phyloP scores from a whole-genome alignment of 768 basidiomycete species.

The Serendipita vermifera region DNA sequence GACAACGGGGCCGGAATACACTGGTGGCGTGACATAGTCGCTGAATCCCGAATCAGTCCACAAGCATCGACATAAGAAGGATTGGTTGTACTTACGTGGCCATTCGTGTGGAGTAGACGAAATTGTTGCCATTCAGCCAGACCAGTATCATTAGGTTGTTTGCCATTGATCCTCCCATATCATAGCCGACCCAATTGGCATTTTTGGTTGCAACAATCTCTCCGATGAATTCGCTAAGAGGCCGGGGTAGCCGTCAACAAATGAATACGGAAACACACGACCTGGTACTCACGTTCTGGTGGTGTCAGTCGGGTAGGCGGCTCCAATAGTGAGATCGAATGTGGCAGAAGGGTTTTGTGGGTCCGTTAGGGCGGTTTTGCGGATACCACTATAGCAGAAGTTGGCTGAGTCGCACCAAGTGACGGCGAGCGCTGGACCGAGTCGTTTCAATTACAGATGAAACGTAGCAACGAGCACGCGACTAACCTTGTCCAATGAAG shows the following conservation, averaged over 20 bases:
- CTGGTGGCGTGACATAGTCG: constrained; percentile 38
- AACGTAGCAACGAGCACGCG: neutral
- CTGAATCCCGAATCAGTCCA: constrained; percentile 23
- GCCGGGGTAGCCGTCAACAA: neutral
- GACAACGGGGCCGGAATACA: constrained; percentile 37
- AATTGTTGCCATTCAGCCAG: constrained; percentile 42
- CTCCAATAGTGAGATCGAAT: constrained; percentile 1
- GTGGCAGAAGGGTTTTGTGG: neutral
- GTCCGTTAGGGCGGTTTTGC: neutral
- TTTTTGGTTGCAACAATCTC: constrained; percentile 45
- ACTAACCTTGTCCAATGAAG: no score
- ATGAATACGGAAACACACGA: neutral
- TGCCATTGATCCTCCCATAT: constrained; percentile 43
- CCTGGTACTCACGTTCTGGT: neutral
- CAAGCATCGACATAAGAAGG: neutral
- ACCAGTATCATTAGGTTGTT: constrained; percentile 44
- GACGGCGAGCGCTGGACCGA: neutral
- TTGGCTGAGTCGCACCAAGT: constrained; percentile 1
- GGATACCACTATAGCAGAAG: neutral
- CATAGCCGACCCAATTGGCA: constrained; percentile 40
- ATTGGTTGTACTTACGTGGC: constrained; percentile 34
- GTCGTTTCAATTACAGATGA: neutral
- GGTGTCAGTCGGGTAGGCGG: neutral
- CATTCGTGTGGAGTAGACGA: constrained; percentile 41
- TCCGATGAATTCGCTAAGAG: constrained; percentile 40